Evolutionary conservation across 257 asterid species (phyloP).

Genomic region (Solanum arcanum): DNA sequence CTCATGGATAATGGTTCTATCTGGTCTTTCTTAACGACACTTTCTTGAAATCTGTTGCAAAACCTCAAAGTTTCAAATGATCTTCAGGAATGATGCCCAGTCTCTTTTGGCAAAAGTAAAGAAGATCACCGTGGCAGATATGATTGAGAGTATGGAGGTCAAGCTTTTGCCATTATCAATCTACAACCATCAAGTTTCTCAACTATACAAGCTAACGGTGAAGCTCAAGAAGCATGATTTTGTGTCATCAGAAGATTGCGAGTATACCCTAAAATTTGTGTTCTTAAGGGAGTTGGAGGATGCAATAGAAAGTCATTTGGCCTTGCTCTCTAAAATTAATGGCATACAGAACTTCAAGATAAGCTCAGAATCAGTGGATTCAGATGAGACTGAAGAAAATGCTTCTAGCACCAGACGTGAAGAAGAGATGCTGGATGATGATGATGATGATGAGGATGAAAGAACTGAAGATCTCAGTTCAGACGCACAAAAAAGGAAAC

Average conservation of each 20-base stretch:
- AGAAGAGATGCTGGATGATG: conserved; percentile 24
- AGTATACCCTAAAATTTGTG: conserved; percentile 34
- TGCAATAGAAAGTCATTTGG: conserved; percentile 61
- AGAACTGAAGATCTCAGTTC: conserved; percentile 62
- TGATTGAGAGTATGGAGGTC: conserved; percentile 77
- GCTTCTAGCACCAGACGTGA: conserved; percentile 17
- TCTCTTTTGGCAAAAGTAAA: conserved; percentile 53
- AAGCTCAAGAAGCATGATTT: conserved; percentile 54
- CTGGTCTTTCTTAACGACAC: neutral
- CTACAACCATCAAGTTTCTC: conserved; percentile 12
- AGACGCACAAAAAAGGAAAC: conserved; percentile 53
- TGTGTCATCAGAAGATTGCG: conserved; percentile 40
- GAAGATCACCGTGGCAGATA: conserved; percentile 74
- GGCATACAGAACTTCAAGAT: conserved; percentile 41
- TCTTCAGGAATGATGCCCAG: conserved; percentile 59
- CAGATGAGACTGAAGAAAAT: conserved; percentile 32
- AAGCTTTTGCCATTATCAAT: conserved; percentile 28
- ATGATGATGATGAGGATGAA: conserved; percentile 39
- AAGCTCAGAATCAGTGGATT: conserved; percentile 19
- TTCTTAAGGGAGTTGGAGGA: conserved; percentile 62
- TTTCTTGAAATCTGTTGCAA: neutral
- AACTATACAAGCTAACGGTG: conserved; percentile 51
- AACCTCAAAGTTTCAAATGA: neutral
- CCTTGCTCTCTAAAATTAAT: conserved; percentile 31
- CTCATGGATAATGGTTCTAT: neutral